These are phyloP conservation scores for Colletotrichum tabaci DNA, from an alignment of 2,329 filamentous ascomycete species.

Conservation along the genomic window DNA sequence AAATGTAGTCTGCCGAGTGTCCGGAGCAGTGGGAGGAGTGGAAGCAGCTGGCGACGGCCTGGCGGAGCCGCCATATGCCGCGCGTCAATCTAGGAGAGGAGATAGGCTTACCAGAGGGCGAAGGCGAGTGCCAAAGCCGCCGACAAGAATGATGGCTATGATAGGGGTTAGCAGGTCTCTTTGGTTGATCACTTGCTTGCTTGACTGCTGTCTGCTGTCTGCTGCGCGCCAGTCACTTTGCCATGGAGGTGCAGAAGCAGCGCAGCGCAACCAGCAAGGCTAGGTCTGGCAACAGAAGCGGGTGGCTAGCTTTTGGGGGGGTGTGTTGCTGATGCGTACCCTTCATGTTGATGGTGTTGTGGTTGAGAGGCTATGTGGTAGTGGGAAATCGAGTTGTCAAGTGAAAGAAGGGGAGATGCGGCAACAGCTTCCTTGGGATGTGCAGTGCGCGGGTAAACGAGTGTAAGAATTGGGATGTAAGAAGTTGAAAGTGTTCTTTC, in stretches of 20 bases:
- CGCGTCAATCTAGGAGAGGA: slow-evolving; percentile 9
- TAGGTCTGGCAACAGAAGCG: not conserved
- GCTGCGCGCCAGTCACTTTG: not conserved
- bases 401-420: slow-evolving; percentile 13
- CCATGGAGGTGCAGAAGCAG: not conserved
- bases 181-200: not conserved
- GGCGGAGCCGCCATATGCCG: slow-evolving; percentile 4
- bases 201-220: too few relatives aligned
- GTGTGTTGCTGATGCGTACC: slow-evolving; percentile 18
- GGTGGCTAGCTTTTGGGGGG: not conserved
- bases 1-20: slow-evolving; percentile 41
- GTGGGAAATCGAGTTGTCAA: not conserved
- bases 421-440: slow-evolving; percentile 21
- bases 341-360: slow-evolving; percentile 40
- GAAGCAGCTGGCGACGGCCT: not conserved
- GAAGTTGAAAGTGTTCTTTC: slow-evolving; percentile 12
- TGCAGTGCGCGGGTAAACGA: slow-evolving; percentile 36
- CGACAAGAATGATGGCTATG: slow-evolving; percentile 97
- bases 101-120: slow-evolving; percentile 84
- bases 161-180: slow-evolving; percentile 30
- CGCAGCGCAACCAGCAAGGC: not conserved
- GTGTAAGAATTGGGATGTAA: slow-evolving; percentile 33
- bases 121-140: slow-evolving; percentile 98
- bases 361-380: slow-evolving; percentile 10
- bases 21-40: not conserved